Evolutionary conservation across 768 basidiomycete genomes (phyloP).

Genomic region (Trametes coccinea): DNA sequence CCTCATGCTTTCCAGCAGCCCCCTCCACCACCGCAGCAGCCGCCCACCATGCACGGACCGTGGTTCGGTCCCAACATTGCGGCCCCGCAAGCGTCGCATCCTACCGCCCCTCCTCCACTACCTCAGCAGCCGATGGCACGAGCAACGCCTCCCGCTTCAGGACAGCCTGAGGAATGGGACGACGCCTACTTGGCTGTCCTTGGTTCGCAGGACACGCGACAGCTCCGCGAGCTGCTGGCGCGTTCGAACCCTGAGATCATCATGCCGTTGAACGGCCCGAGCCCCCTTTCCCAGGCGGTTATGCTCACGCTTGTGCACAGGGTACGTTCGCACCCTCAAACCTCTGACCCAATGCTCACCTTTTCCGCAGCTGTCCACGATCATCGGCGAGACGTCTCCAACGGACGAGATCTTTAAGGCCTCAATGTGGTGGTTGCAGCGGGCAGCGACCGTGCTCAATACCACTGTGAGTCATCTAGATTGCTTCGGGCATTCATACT

Average conservation of each 20-base stretch:
- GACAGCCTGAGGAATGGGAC: constrained; percentile 77
- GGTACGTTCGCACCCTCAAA: constrained; percentile 44
- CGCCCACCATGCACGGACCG: constrained; percentile 33
- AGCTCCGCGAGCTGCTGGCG: constrained; percentile 71
- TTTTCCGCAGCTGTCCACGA: constrained; percentile 59
- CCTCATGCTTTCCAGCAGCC: constrained; percentile 33
- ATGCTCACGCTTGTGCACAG: constrained; percentile 81
- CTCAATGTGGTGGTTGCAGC: constrained; percentile 85
- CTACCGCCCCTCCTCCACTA: constrained; percentile 63
- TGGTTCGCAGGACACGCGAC: constrained; percentile 69
- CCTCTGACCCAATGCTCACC: constrained; percentile 1
- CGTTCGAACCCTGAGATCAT: constrained; percentile 78
- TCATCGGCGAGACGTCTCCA: constrained; percentile 74
- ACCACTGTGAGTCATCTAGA: constrained; percentile 53
- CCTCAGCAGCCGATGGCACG: constrained; percentile 41
- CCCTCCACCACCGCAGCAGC: constrained; percentile 32
- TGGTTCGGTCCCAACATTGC: constrained; percentile 72
- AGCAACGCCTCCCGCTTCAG: constrained; percentile 45
- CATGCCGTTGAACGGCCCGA: constrained; percentile 71
- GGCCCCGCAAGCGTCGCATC: constrained; percentile 82
- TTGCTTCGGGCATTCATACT: background rate
- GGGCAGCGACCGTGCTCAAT: constrained; percentile 67
- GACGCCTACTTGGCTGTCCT: constrained; percentile 78
- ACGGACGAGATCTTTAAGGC: constrained; percentile 81
- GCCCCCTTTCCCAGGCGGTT: constrained; percentile 81